Conservation (phyloP, 129 eudicot species). For the Pittosporum tobira region DNA sequence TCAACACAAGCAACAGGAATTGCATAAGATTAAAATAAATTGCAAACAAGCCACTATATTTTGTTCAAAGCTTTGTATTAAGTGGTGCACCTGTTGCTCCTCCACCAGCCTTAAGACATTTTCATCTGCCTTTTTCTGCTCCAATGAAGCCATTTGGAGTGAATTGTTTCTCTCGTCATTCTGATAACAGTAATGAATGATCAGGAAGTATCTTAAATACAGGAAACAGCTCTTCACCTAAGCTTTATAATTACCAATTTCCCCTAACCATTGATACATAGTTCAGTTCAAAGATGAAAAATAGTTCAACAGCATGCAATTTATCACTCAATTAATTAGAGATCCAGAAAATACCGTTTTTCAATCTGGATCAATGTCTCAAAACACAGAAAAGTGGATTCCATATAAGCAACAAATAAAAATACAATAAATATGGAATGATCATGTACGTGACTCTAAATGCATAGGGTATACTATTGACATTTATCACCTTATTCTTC, state of each 20-base stretch:
- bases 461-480: not conserved
- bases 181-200: constrained; percentile 28
- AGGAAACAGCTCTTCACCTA: not conserved
- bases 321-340: too few relatives aligned
- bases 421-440: too few relatives aligned
- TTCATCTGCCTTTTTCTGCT: constrained; percentile 89
- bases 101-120: constrained; percentile 78
- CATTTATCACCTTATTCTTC: constrained; percentile 46
- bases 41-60: constrained; percentile 1
- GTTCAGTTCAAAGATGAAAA: too few relatives aligned
- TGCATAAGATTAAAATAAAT: not conserved
- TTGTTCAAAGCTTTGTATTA: not conserved
- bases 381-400: not conserved
- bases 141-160: constrained; percentile 77
- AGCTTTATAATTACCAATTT: too few relatives aligned
- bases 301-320: too few relatives aligned
- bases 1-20: not conserved
- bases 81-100: constrained; percentile 65
- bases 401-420: too few relatives aligned
- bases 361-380: not conserved
- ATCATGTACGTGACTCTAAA: not conserved
- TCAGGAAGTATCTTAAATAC: constrained; percentile 12
- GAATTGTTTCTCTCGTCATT: constrained; percentile 65
- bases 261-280: not conserved
- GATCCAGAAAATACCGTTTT: too few relatives aligned